A percentile compares a stretch with the other conserved stretches of the same genome.
Evolutionary conservation across 2,329 filamentous ascomycete species (phyloP).

Genomic region (Clonostachys sp.): DNA sequence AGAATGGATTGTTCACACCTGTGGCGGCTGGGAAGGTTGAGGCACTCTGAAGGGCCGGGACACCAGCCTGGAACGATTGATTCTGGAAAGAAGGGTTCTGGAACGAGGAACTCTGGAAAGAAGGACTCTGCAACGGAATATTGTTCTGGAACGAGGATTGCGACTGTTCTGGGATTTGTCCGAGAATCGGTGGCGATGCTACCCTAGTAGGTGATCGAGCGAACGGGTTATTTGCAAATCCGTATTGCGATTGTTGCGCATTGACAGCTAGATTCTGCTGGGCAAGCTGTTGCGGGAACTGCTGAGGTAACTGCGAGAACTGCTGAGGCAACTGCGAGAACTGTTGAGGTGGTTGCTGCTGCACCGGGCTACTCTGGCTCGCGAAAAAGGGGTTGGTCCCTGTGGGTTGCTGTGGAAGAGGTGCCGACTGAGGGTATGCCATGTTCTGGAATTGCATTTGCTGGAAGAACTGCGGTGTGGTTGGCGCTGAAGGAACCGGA

Average conservation of each 20-base stretch:
- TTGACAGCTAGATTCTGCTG: constrained; percentile 34
- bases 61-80: too few relatives aligned
- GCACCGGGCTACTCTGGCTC: constrained; percentile 22
- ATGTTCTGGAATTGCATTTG: constrained; percentile 34
- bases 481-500: constrained; percentile 34
- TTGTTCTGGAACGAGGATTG: constrained; percentile 34
- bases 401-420: constrained; percentile 29
- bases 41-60: neutral
- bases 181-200: constrained; percentile 38
- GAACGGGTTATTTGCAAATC: constrained; percentile 41
- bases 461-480: constrained; percentile 32
- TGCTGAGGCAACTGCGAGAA: neutral
- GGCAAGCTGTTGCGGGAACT: constrained; percentile 15
- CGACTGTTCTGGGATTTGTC: constrained; percentile 48
- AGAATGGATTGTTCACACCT: constrained; percentile 27
- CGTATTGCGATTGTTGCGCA: constrained; percentile 24
- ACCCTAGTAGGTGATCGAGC: constrained; percentile 43
- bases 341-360: constrained; percentile 2
- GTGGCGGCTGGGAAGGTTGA: neutral
- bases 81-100: too few relatives aligned
- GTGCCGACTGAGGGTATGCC: constrained; percentile 30
- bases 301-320: constrained; percentile 1
- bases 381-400: constrained; percentile 50
- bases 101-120: neutral
- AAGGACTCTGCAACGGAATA: neutral